Evolutionary conservation across 306 rosid species (phyloP).

Genomic region (Coriaria nepalensis): DNA sequence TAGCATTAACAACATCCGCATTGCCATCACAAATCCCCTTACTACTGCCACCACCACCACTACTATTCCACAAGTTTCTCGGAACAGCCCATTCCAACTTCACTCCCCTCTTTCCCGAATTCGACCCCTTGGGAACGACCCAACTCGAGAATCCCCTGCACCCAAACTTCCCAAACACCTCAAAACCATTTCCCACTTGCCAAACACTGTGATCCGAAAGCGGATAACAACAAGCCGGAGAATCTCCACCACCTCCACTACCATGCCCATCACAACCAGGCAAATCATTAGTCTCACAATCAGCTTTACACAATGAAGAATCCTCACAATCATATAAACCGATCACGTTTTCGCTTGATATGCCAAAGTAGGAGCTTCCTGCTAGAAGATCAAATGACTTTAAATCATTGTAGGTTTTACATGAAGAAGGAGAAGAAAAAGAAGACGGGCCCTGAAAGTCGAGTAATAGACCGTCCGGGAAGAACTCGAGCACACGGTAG

Average conservation of each 20-base stretch:
- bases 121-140: conserved; percentile 49
- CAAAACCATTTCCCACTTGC: conserved; percentile 52
- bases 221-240: conserved; percentile 86
- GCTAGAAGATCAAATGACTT: conserved; percentile 38
- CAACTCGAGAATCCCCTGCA: conserved; percentile 94
- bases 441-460: conserved; percentile 53
- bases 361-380: conserved; percentile 35
- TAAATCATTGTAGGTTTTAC: conserved; percentile 45
- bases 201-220: conserved; percentile 69
- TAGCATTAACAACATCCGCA: conserved; percentile 49
- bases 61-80: conserved; percentile 26
- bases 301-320: conserved; percentile 69
- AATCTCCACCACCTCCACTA: conserved; percentile 14
- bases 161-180: conserved; percentile 59
- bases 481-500: conserved; percentile 56
- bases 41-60: too few species aligned
- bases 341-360: conserved; percentile 60
- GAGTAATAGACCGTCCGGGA: conserved; percentile 54
- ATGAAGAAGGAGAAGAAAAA: conserved; percentile 18
- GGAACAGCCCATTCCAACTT: conserved; percentile 89
- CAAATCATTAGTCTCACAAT: conserved; percentile 48
- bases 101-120: conserved; percentile 61
- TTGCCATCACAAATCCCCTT: conserved; percentile 35
- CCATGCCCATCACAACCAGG: conserved; percentile 58
- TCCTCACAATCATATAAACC: conserved; percentile 93